phyloP scores from a whole-genome alignment of 345 rosid genomes.

The Mallotus nudiflorus region DNA sequence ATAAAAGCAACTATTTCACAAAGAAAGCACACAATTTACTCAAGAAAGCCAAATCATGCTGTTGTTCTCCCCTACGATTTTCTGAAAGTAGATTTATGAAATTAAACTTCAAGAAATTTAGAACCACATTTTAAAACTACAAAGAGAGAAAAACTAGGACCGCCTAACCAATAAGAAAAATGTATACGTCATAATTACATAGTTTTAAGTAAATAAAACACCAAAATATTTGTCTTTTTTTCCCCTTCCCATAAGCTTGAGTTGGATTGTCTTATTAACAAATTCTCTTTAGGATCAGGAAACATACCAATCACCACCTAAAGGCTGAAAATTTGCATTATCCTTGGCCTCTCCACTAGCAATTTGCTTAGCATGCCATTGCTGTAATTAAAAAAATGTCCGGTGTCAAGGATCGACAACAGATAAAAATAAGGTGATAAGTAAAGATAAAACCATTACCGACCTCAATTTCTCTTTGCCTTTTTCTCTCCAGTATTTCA shows the following conservation, averaged over 20 bases:
- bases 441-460: slow-evolving; percentile 7
- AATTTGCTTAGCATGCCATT: slow-evolving; percentile 82
- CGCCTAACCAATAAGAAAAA: background rate
- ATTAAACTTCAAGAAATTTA: background rate
- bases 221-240: background rate
- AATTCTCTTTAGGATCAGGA: background rate
- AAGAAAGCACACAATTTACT: too few relatives aligned
- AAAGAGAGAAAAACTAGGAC: background rate
- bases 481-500: slow-evolving; percentile 68
- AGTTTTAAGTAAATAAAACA: background rate
- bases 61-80: background rate
- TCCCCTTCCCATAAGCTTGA: background rate
- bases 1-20: too few relatives aligned
- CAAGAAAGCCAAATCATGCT: too few relatives aligned
- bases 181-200: background rate
- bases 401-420: slow-evolving; percentile 13
- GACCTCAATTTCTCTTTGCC: slow-evolving; percentile 81
- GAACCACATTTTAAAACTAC: background rate
- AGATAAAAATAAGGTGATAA: slow-evolving; percentile 1
- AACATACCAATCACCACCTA: slow-evolving; percentile 90
- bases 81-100: background rate
- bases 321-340: slow-evolving; percentile 96
- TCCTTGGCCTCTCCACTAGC: slow-evolving; percentile 92
- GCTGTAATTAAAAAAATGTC: slow-evolving; percentile 41
- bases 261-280: background rate